Evolutionary conservation across 208 protist genomes (phyloP).

Genomic region (Leishmania braziliensis): DNA sequence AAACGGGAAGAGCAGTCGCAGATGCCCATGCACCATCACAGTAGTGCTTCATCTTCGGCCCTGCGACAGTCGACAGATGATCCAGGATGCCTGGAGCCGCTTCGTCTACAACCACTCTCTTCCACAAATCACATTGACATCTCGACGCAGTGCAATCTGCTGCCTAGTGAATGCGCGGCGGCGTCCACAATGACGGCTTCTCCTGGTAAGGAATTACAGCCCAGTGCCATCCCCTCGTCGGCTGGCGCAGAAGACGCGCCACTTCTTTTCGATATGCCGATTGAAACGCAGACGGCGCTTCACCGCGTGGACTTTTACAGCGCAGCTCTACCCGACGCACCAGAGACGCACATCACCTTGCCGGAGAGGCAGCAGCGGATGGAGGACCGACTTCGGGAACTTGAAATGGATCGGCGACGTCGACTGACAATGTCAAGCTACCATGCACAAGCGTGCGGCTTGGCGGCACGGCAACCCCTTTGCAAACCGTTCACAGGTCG

Average conservation of each 20-base stretch:
- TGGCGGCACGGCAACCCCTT: constrained; percentile 19
- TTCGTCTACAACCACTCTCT: not conserved
- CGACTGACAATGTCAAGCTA: constrained; percentile 25
- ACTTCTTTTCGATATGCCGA: not conserved
- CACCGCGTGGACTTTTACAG: constrained; percentile 25
- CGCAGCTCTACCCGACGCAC: not conserved
- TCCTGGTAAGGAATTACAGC: not conserved
- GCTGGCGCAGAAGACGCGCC: not conserved
- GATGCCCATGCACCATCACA: not conserved
- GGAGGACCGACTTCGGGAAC: constrained; percentile 35
- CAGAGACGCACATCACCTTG: not conserved
- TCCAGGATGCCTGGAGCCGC: not conserved
- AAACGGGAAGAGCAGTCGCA: not conserved
- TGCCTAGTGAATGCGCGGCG: not conserved
- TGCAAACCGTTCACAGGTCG: constrained; percentile 38
- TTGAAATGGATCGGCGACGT: constrained; percentile 26
- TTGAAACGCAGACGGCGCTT: not conserved
- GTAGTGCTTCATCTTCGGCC: not conserved
- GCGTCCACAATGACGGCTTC: not conserved
- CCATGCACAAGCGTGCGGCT: constrained; percentile 19
- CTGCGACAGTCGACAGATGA: not conserved
- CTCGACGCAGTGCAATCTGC: constrained; percentile 3
- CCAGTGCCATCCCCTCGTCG: too few relatives aligned
- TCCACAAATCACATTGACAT: not conserved
- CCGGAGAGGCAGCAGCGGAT: constrained; percentile 10